These are phyloP conservation scores for Musa itinerans DNA, from an alignment of 176 grass and related monocot species.

Conservation along the genomic window DNA sequence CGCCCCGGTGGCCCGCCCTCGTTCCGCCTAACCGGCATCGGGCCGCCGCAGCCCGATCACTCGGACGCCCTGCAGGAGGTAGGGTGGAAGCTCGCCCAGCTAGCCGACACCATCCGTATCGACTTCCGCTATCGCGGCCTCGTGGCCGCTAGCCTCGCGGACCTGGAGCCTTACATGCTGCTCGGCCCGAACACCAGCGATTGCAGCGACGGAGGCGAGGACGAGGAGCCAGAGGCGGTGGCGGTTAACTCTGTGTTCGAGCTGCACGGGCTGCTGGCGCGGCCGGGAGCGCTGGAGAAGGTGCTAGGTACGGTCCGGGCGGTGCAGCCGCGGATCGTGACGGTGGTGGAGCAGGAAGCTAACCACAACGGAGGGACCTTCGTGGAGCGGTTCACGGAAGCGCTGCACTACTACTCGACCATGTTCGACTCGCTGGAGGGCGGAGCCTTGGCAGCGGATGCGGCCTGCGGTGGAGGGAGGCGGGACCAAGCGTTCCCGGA, in stretches of 20 bases:
- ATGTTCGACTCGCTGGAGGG: constrained; percentile 18
- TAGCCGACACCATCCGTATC: background rate
- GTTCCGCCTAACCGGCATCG: constrained; percentile 6
- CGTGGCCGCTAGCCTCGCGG: constrained; percentile 2
- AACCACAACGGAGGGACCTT: constrained; percentile 28
- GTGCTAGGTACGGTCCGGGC: background rate
- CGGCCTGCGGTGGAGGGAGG: background rate
- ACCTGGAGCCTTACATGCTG: constrained; percentile 3
- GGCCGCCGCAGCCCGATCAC: constrained; percentile 10
- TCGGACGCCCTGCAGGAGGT: constrained; percentile 6
- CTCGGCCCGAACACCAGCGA: background rate
- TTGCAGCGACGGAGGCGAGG: background rate
- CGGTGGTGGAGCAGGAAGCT: constrained; percentile 30
- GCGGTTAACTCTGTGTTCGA: constrained; percentile 7
- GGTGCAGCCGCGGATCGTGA: constrained; percentile 16
- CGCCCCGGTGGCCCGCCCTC: constrained; percentile 5
- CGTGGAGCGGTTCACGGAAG: constrained; percentile 28
- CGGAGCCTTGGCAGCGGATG: background rate
- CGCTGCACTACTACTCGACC: constrained; percentile 26
- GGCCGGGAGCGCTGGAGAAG: constrained; percentile 11
- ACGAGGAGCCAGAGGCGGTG: background rate
- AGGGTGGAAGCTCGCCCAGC: constrained; percentile 2
- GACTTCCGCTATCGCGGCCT: constrained; percentile 4
- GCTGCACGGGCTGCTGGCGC: constrained; percentile 4
- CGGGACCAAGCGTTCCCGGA: constrained; percentile 18